A percentile compares a stretch with the other conserved stretches of the same genome.
Conservation (phyloP, 768 basidiomycete species). For the Russula sp. region DNA sequence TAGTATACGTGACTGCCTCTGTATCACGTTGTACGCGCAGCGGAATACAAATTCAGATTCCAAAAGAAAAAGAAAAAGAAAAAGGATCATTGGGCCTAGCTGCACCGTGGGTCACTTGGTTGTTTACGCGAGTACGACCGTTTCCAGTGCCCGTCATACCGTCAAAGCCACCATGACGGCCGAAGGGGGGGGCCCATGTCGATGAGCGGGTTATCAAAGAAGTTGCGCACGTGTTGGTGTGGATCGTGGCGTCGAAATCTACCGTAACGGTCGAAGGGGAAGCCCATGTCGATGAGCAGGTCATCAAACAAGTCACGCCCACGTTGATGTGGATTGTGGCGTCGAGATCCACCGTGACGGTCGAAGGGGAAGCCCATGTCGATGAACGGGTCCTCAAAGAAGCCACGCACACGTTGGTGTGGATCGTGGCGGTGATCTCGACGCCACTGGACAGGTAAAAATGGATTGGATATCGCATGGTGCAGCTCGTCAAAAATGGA, state of each 20-base stretch:
- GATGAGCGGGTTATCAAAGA: constrained; percentile 15
- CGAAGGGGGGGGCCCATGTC: constrained; percentile 12
- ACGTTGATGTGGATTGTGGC: not conserved
- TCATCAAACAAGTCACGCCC: constrained; percentile 15
- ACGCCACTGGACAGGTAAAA: constrained; percentile 28
- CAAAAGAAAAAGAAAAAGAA: too few relatives aligned
- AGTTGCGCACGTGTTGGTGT: constrained; percentile 1
- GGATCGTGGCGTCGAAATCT: not conserved
- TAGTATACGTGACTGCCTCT: too few relatives aligned
- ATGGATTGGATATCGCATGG: constrained; percentile 31
- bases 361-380: constrained; percentile 13
- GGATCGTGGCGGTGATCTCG: not conserved
- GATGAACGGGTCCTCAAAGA: constrained; percentile 15
- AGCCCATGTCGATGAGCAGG: constrained; percentile 1
- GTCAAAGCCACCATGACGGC: constrained; percentile 10
- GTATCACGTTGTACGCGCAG: too few relatives aligned
- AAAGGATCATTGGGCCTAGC: constrained; percentile 36
- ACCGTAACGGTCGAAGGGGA: constrained; percentile 4
- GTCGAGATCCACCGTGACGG: not conserved
- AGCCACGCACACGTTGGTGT: constrained; percentile 2
- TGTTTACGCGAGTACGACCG: constrained; percentile 24
- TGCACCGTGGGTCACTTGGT: constrained; percentile 27
- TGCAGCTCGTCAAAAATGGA: constrained; percentile 48
- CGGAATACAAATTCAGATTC: too few relatives aligned
- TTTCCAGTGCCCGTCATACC: constrained; percentile 11